Base-by-base conservation (phyloP, 2,329 filamentous ascomycete species). In the Hypoxylon sp. region DNA sequence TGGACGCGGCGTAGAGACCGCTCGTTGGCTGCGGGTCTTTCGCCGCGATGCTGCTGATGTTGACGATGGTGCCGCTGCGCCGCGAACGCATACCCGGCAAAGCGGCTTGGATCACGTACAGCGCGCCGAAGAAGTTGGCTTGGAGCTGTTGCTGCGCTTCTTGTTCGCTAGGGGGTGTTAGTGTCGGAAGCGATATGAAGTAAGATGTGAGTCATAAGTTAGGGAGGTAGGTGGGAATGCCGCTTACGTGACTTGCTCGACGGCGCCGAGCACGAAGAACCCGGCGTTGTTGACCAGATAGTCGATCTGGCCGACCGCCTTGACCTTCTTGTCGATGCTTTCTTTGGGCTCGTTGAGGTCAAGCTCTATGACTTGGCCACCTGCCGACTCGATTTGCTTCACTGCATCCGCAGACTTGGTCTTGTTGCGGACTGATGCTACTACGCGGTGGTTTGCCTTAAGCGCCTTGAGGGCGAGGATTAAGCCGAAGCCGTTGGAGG, bases 401-500 rank as follows among this genome's bases (percentile, higher is more conserved):
- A 75, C 72, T 3, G 71, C 75, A 5, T 71, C 66, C 13, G 67
- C 62, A 37, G 75, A 46, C 29, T 72, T 72, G n/a, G 64, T 19
- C 55, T 65, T 74, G 64, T 73, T 75, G 4, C 79, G 76, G 31
- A 80, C 67, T 2, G 77, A 72, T 24, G 76, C 78, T 17, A 80
- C 58, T 7, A 80, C 79, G 2, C 69, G 74, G 64, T 80, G 75
- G 7, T 75, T 75, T 1, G 73, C 74, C 44, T 73, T 69, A 1
- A 80, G 74, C 2, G 72, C 77, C 2, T 74, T 73, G 2, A 76
- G 70, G 35, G 73, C 71, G 29, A 80, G 71, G 2, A 75, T 50
- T 5, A 77, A 67, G 11, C 79, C 78, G 31, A 80, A 74, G 53
- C 79, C 79, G 39, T 75, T 77, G 1, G 77, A 79, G 44, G 75